Evolutionary conservation across 345 rosid species (phyloP), one percentile per base, ranked within the genome.

Genomic region (Sonneratia alba): DNA sequence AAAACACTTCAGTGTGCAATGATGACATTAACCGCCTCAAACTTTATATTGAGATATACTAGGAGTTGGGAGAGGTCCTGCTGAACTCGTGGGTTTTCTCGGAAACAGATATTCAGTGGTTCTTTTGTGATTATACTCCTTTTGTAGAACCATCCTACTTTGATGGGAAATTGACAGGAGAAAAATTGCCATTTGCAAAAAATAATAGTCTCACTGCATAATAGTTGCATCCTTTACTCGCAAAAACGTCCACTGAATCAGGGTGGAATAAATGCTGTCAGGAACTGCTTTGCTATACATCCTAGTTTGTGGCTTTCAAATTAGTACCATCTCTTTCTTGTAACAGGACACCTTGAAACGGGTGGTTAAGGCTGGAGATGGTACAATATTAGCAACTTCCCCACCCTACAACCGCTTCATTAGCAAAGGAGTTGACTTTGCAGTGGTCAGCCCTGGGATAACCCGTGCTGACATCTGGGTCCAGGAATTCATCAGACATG

Each of bases 261-360:
- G 34, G 32, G 6, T 59, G 8, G 14, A 34, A 5, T 24, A 57
- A 57, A 8, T 57, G 21, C 32, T 22, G 63, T 34, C 12, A 61
- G 21, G 32, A 59, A 24, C 22, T 4, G 57, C 3, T 59, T 22
- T 7, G 3, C 19, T 5, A 4, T 59, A 24, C 64, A n/a, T 71
- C 66, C 8, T 66, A 56, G 18, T 65, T 49, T 19, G 27, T 45
- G 48, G 21, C 21, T n/a, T 27, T 14, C 15, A 24, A n/a, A 12
- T 32, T 42, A 40, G 43, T 22, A 10, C 3, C 36, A 24, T 72
- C 16, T n/a, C 18, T 47, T 19, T 66, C 38, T 16, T 72, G 59
- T 67, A 76, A 59, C 89, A 96, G 99, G 99, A 96, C 72, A 96
- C 98, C 5, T 72, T 96, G 79, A 96, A 96, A 85, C 90, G 98